Evolutionary conservation across 352 stramenopile genomes (phyloP), one percentile per base, ranked within the genome.

Genomic region (Phytophthora citricola): DNA sequence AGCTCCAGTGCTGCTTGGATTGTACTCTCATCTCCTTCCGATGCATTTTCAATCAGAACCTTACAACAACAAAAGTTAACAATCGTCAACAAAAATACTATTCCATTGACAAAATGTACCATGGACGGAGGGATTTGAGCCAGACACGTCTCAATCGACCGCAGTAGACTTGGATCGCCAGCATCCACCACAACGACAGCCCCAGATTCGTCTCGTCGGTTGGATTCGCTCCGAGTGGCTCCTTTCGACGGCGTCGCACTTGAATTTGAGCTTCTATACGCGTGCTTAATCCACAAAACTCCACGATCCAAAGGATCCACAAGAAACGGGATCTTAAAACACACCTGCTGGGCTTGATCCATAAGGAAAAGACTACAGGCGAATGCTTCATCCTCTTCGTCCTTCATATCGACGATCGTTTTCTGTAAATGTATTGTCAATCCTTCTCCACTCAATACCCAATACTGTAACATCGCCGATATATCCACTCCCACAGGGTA

Each of bases 11-110:
- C 55, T 5, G 71, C 68, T 39, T 78, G 63, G 45, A 90, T 63
- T 3, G 20, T 40, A 5, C 15, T 40, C 55, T 86, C 81, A 8
- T 85, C 72, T 15, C 74, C 79, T 47, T 88, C 63, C 4, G 75
- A 75, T 10, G 70, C 59, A 45, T 83, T 85, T 53, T 83, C 71
- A 11, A 90, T 59, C 26, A 90, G 50, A 38, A 90, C 70, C 81
- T 36, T 88, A 51, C 22, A 53, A 24, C 6, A 47, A 39, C 15
- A 14, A 27, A 36, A 34, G 10, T 15, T 27, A 56, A 36, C 3
- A 24, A 22, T 22, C 48, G 5, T 48, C n/a, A 26, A 17, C 15
- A 34, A 29, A 24, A 43, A 43, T 41, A 43, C 3, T 17, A 39
- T 14, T 39, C 9, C 3, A 15, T 12, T 12, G 31, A 17, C 5